Percentiles rank a stretch among this genome's conserved stretches.
These are phyloP conservation scores for Tetrapisispora arboricola DNA, from an alignment of 805 yeast species.

Conservation along the genomic window DNA sequence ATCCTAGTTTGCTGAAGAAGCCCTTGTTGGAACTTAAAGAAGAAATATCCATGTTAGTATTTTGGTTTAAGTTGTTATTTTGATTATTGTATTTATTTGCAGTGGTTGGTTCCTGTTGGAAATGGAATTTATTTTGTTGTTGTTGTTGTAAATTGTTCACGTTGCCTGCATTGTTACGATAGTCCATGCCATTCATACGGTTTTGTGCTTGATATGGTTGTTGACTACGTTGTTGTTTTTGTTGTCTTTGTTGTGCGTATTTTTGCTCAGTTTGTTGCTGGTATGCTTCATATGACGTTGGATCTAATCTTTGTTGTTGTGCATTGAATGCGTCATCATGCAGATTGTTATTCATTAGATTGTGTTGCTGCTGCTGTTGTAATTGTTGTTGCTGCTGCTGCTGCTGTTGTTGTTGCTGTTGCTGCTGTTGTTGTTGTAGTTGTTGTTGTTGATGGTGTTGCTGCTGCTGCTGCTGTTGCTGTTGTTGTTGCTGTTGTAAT, in stretches of 20 bases:
- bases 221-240: slow-evolving; percentile 9
- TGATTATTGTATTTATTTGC: slow-evolving; percentile 11
- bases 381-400: slow-evolving; percentile 18
- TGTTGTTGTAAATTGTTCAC: slow-evolving; percentile 8
- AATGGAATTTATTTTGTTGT: slow-evolving; percentile 10
- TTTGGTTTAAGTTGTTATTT: slow-evolving; percentile 9
- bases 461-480: slow-evolving; percentile 12
- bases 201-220: slow-evolving; percentile 20
- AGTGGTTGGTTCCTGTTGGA: slow-evolving; percentile 10
- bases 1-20: slow-evolving; percentile 27
- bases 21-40: slow-evolving; percentile 23
- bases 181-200: slow-evolving; percentile 22
- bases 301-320: slow-evolving; percentile 29
- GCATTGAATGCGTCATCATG: slow-evolving; percentile 3
- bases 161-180: slow-evolving; percentile 14
- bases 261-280: slow-evolving; percentile 30
- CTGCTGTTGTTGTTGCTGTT: slow-evolving; percentile 19
- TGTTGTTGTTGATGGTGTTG: slow-evolving; percentile 4
- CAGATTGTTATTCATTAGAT: slow-evolving; percentile 6
- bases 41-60: slow-evolving; percentile 9
- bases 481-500: slow-evolving; percentile 7
- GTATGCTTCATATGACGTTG: slow-evolving; percentile 33
- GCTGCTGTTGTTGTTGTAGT: slow-evolving; percentile 7
- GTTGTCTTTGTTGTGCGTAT: slow-evolving; percentile 25
- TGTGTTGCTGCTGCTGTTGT: slow-evolving; percentile 15